These are phyloP conservation scores for Raddia distichophylla DNA, from an alignment of 176 grass and related monocot genomes.

Conservation along the genomic window DNA sequence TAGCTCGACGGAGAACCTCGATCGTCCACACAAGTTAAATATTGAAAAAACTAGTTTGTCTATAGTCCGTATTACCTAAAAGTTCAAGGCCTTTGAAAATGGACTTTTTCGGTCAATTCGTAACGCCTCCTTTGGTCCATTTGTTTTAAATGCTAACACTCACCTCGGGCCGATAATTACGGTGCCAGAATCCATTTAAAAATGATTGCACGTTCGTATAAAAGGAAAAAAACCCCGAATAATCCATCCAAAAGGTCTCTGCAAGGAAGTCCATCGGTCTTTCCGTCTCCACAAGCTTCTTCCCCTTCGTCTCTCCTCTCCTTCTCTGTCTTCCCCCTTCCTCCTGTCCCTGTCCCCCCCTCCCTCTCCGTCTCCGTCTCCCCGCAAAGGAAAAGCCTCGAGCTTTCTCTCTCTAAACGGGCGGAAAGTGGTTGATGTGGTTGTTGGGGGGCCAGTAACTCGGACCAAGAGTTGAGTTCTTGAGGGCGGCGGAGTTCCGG, in stretches of 20 bases:
- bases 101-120: no score
- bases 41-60: no score
- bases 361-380: neutral
- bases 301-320: neutral
- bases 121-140: no score
- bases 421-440: neutral
- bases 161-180: no score
- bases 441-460: neutral
- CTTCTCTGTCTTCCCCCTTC: neutral
- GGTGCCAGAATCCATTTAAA: no score
- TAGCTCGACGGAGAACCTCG: no score
- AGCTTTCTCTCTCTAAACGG: conserved; percentile 30
- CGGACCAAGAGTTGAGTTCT: conserved; percentile 10
- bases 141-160: no score
- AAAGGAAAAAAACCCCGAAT: no score
- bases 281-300: conserved; percentile 52
- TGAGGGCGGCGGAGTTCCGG: neutral
- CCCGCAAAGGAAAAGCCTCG: neutral
- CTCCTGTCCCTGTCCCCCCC: neutral
- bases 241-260: neutral
- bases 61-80: no score
- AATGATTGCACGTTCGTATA: no score
- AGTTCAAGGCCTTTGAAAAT: no score
- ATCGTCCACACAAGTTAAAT: no score
- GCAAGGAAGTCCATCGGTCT: conserved; percentile 1